Evolutionary conservation across 345 rosid species (phyloP), one percentile per base, ranked within the genome.

Genomic region (Kernera saxatilis): DNA sequence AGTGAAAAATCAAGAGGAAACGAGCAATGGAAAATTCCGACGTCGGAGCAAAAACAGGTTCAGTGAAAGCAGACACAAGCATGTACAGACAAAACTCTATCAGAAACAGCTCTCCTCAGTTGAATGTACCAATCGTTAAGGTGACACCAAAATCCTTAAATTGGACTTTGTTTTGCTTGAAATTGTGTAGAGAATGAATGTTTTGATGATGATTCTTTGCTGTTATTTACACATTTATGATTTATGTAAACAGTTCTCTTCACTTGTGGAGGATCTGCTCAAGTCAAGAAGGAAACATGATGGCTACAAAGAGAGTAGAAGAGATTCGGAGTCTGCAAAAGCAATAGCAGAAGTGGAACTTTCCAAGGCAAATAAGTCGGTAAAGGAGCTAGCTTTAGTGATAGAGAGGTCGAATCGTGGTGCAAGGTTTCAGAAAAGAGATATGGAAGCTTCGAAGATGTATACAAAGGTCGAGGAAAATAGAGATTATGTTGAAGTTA

Each of bases 281-380:
- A 64, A 37, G 76, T 85, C 88, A 32, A 84, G 76, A 70, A 79
- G 52, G 71, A 82, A 81, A 37, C 40, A 78, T 64, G 69, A 41
- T 67, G 71, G 52, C 7, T 82, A 71, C 72, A 80, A 54, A 33
- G 91, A 87, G 78, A 80, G 82, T 15, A 77, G 71, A 71, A 73
- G 70, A 51, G 53, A 71, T 26, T 82, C 88, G 0, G 85, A 89
- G 45, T 74, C 73, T 4, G 49, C 21, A 21, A 83, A 50, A 68
- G 72, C 49, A 48, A 70, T 73, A 32, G 86, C 88, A 19, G 88
- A 87, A 64, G 76, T 72, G 7, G 87, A 84, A 79, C 84, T 86
- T 15, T 76, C 32, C 3, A 22, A 66, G 19, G 86, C 80, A 2
- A 74, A 67, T 27, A 76, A 68, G 22, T 72, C 77, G 2, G 91